Conservation (phyloP, 768 basidiomycete species). For the Amylocystis lapponica region DNA sequence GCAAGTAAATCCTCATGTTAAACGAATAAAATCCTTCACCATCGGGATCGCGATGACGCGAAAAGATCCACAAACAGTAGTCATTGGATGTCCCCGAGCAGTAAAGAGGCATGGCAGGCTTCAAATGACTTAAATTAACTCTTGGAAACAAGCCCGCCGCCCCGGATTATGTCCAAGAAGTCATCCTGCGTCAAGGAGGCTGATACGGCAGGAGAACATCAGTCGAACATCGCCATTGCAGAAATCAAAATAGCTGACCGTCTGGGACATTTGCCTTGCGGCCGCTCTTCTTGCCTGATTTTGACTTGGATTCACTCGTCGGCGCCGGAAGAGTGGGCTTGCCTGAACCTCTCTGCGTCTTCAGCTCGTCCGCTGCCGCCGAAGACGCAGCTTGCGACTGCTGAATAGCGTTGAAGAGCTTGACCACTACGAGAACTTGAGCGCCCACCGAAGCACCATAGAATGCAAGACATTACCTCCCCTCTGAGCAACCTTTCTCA, state of each 20-base stretch:
- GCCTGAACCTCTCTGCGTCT: constrained; percentile 61
- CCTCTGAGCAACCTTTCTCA: constrained; percentile 80
- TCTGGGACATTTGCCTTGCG: constrained; percentile 48
- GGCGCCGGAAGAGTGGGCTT: constrained; percentile 72
- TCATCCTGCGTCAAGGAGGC: constrained; percentile 61
- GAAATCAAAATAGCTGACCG: too few relatives aligned
- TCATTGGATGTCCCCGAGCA: too few relatives aligned
- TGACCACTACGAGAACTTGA: constrained; percentile 50
- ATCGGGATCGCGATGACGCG: not conserved
- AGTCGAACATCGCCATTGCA: too few relatives aligned
- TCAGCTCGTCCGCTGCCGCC: constrained; percentile 49
- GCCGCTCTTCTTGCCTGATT: constrained; percentile 42
- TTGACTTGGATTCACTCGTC: constrained; percentile 41
- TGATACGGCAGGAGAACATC: constrained; percentile 25
- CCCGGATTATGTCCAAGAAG: constrained; percentile 80
- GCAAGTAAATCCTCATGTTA: not conserved
- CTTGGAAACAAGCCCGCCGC: constrained; percentile 76
- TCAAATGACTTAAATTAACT: constrained; percentile 28
- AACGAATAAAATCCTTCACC: not conserved
- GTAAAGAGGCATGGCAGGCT: not conserved
- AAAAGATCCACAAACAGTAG: not conserved
- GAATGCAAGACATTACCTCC: constrained; percentile 49
- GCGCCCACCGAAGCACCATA: not conserved
- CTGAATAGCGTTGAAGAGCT: constrained; percentile 82
- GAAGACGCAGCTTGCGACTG: constrained; percentile 62